phyloP scores from a whole-genome alignment of 441 rosid genomes.

The Corymbia citriodora region DNA sequence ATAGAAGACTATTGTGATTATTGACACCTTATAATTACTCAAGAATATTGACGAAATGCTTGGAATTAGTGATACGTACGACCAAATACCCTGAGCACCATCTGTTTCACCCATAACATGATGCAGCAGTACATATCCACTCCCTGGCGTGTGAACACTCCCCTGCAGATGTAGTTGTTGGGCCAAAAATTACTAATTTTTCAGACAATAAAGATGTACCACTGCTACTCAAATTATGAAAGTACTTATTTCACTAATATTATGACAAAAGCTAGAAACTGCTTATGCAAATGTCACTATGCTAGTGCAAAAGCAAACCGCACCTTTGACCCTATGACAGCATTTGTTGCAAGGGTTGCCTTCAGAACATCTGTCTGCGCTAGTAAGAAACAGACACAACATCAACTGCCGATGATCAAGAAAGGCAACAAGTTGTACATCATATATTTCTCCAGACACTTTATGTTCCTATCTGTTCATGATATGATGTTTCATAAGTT shows the following conservation, averaged over 20 bases:
- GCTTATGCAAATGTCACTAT: neutral
- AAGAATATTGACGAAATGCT: neutral
- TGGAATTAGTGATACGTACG: constrained; percentile 52
- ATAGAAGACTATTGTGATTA: neutral
- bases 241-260: neutral
- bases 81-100: constrained; percentile 83
- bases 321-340: constrained; percentile 78
- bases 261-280: neutral
- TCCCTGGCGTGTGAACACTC: constrained; percentile 67
- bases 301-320: neutral
- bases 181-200: neutral
- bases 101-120: constrained; percentile 97
- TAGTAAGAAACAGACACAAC: neutral
- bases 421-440: neutral
- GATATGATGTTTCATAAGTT: neutral
- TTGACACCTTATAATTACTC: neutral
- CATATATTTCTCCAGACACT: neutral
- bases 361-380: constrained; percentile 71
- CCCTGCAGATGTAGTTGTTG: constrained; percentile 33
- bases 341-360: constrained; percentile 90
- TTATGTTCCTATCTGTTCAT: neutral
- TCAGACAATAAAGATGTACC: neutral
- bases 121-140: constrained; percentile 96
- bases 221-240: neutral
- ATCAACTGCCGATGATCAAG: neutral